Evolutionary conservation across 257 asterid species (phyloP), one percentile per base, ranked within the genome.

Genomic region (Primulina tabacum): DNA sequence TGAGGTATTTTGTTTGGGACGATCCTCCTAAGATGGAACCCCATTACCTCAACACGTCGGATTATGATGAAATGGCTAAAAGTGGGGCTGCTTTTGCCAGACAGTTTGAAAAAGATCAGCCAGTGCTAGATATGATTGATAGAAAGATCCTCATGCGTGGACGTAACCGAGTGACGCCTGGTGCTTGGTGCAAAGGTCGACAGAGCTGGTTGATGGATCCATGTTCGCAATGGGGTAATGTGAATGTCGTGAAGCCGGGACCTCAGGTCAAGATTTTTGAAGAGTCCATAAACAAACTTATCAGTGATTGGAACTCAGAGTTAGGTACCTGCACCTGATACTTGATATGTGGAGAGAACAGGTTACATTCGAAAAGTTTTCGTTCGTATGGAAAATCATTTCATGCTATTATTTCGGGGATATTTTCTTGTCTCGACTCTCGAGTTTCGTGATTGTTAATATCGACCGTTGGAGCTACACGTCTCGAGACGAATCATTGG

Each of bases 11-110:
- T 40, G 90, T 88, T 11, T 94, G 99, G 99, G 99, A 94, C 47
- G 82, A 88, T 69, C 98, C 99, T 28, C 99, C 98, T 16, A 89
- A 89, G 80, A 94, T 94, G 99, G 97, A 91, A 72, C 96, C 99
- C 38, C 95, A 72, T 65, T 75, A 80, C 82, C 95, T 94, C 10
- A 78, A 77, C 70, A 59, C 80, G 53, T 73, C 97, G 3, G 84
- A 91, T 76, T 94, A 82, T 18, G 83, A 78, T 10, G 82, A 68
- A 60, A 94, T 94, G 93, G 80, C 72, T 4, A 76, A 78, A 60
- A 91, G 97, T 14, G 98, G 99, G 14, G 96, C 99, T 10, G 98
- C 92, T 58, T 94, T 94, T 56, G 99, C 99, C 1, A 74, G 98
- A 61, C 95, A 89, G 83, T 94, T 94, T 32, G 81, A 76, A 64